A percentile compares a stretch with the other conserved stretches of the same genome.
Conservation (phyloP, 306 rosid genomes). For the Calophaca sinica region DNA sequence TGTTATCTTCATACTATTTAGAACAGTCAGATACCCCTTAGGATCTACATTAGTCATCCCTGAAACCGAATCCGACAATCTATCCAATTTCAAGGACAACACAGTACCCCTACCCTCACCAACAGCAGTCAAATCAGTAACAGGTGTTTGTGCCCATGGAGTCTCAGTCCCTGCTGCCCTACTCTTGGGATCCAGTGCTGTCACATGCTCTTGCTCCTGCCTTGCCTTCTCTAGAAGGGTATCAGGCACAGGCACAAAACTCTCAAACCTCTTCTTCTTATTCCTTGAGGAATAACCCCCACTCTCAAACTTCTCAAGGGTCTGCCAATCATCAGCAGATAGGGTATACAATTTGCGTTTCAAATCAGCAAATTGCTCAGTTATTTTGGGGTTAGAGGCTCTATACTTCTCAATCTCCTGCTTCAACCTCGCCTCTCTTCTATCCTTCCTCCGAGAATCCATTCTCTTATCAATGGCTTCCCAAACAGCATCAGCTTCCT, state of each 20-base stretch:
- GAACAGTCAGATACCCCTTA: constrained; percentile 79
- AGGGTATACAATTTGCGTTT: constrained; percentile 71
- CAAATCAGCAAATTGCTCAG: constrained; percentile 86
- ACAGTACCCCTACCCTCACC: constrained; percentile 95
- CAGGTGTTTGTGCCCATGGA: constrained; percentile 86
- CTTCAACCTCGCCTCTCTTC: constrained; percentile 91
- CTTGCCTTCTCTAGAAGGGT: constrained; percentile 90
- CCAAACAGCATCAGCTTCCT: constrained; percentile 94
- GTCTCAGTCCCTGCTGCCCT: constrained; percentile 76
- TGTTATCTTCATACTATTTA: constrained; percentile 86
- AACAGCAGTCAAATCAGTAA: constrained; percentile 91
- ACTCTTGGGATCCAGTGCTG: constrained; percentile 88
- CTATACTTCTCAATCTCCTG: constrained; percentile 89
- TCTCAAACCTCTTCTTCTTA: constrained; percentile 88
- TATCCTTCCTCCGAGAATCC: constrained; percentile 92
- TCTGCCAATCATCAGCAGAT: constrained; percentile 81
- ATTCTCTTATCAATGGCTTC: constrained; percentile 85
- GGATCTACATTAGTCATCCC: constrained; percentile 87
- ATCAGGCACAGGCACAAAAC: constrained; percentile 90
- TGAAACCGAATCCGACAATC: constrained; percentile 79
- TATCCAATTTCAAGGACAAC: constrained; percentile 78
- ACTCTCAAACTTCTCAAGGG: constrained; percentile 68
- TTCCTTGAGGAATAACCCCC: constrained; percentile 85
- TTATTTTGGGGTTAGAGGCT: constrained; percentile 85
- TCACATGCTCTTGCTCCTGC: constrained; percentile 89